These are phyloP conservation scores for Alopecurus myosuroides DNA, from an alignment of 176 grass and related monocot species.

Conservation along the genomic window DNA sequence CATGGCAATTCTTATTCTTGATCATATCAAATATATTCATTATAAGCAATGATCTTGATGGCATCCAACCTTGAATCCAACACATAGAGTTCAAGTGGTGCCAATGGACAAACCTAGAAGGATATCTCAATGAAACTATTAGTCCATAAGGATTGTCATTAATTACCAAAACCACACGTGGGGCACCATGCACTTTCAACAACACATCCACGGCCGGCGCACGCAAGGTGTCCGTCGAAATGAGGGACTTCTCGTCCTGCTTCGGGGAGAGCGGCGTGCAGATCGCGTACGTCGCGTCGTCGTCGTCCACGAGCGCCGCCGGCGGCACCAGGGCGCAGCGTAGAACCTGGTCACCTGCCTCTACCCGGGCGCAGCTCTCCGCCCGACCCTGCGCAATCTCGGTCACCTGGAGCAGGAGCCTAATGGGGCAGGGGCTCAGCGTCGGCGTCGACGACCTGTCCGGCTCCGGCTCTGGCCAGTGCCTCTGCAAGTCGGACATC, in stretches of 20 bases:
- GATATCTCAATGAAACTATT: too few relatives aligned
- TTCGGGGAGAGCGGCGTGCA: slow-evolving; percentile 88
- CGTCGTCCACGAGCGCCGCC: slow-evolving; percentile 31
- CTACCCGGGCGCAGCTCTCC: slow-evolving; percentile 58
- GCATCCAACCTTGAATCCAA: too few relatives aligned
- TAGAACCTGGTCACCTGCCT: slow-evolving; percentile 72
- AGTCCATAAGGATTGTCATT: too few relatives aligned
- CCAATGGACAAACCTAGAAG: too few relatives aligned
- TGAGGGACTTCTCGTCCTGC: slow-evolving; percentile 90
- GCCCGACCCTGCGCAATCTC: slow-evolving; percentile 46
- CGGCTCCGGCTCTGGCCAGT: slow-evolving; percentile 10
- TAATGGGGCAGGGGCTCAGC: slow-evolving; percentile 72
- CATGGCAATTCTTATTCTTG: too few relatives aligned
- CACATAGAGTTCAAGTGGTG: too few relatives aligned
- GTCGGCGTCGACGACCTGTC: slow-evolving; percentile 48
- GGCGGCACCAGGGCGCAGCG: slow-evolving; percentile 27
- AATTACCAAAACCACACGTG: too few relatives aligned
- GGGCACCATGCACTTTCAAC: too few relatives aligned
- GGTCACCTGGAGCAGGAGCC: slow-evolving; percentile 45
- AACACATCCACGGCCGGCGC: too few relatives aligned
- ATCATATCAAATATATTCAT: too few relatives aligned
- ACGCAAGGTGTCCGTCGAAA: too few relatives aligned
- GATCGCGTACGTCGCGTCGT: slow-evolving; percentile 54
- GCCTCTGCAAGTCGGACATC: slow-evolving; percentile 67
- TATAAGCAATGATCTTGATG: too few relatives aligned